Conservation (phyloP, 1,284 basidiomycete species). For the Ceratobasidium sp. region DNA sequence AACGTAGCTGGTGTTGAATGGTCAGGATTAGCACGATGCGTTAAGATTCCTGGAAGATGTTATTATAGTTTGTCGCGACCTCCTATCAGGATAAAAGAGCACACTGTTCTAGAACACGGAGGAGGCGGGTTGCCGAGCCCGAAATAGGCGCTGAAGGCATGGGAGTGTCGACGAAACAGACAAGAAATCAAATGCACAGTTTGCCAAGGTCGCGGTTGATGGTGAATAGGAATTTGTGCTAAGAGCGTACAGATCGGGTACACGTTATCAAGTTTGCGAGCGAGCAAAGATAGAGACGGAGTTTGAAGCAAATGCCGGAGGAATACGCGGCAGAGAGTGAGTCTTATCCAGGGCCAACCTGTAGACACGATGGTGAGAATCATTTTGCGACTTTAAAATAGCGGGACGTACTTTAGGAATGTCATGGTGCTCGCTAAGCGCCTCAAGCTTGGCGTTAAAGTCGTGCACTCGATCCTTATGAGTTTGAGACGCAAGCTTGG, state of each 20-base stretch:
- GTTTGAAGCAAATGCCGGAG: not conserved
- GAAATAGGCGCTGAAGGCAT: too few relatives aligned
- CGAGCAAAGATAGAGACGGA: not conserved
- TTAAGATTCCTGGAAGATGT: too few relatives aligned
- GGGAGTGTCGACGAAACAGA: not conserved
- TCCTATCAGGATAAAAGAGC: too few relatives aligned
- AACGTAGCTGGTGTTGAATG: too few relatives aligned
- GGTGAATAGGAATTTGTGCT: not conserved
- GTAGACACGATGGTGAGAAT: slow-evolving; percentile 28
- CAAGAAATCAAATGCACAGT: not conserved
- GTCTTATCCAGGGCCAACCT: slow-evolving; percentile 54
- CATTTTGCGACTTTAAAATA: slow-evolving; percentile 4
- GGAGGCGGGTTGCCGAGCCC: too few relatives aligned
- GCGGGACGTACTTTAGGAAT: slow-evolving; percentile 80
- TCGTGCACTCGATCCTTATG: slow-evolving; percentile 97
- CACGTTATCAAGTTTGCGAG: not conserved
- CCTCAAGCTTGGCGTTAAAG: slow-evolving; percentile 90
- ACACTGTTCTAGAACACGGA: too few relatives aligned
- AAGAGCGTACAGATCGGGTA: not conserved
- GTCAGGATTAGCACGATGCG: too few relatives aligned
- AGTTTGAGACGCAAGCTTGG: slow-evolving; percentile 84
- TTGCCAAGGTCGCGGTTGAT: too few relatives aligned
- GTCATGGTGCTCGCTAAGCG: slow-evolving; percentile 92
- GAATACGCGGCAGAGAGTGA: not conserved
- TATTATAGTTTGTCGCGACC: too few relatives aligned